These are phyloP conservation scores for Pythium pyrilobum DNA, from an alignment of 352 stramenopile genomes.

Conservation along the genomic window DNA sequence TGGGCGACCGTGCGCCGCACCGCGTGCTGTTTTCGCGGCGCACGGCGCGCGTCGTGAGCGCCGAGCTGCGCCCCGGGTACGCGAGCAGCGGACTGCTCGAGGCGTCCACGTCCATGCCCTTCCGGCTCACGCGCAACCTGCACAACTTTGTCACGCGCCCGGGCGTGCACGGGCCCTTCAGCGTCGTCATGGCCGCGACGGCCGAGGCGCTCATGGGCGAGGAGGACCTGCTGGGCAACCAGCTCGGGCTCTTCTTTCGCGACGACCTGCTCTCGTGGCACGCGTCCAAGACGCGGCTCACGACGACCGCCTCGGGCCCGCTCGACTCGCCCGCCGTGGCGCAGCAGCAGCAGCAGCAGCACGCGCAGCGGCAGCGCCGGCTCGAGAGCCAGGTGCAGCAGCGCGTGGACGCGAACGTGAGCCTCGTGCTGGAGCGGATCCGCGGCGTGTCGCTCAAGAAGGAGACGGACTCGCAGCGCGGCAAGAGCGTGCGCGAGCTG, in stretches of 20 bases:
- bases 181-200: conserved; percentile 72
- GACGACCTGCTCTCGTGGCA: conserved; percentile 87
- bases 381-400: conserved; percentile 79
- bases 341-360: conserved; percentile 1
- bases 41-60: conserved; percentile 79
- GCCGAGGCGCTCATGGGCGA: conserved; percentile 81
- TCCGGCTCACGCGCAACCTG: conserved; percentile 86
- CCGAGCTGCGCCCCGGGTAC: conserved; percentile 80
- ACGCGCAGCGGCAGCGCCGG: conserved; percentile 38
- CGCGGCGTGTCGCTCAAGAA: conserved; percentile 76
- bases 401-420: conserved; percentile 83
- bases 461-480: conserved; percentile 49
- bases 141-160: conserved; percentile 83
- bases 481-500: conserved; percentile 75
- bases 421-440: conserved; percentile 75
- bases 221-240: conserved; percentile 79
- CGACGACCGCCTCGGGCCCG: conserved; percentile 9
- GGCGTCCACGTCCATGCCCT: conserved; percentile 78
- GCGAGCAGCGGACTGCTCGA: conserved; percentile 80
- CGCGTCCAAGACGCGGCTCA: conserved; percentile 75
- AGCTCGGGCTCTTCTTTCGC: conserved; percentile 86
- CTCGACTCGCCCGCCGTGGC: conserved; percentile 16
- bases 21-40: conserved; percentile 77
- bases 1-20: conserved; percentile 80
- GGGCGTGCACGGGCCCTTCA: conserved; percentile 84